Base-by-base conservation (phyloP, 176 grass and related monocot genomes). In the Phyllostachys edulis region DNA sequence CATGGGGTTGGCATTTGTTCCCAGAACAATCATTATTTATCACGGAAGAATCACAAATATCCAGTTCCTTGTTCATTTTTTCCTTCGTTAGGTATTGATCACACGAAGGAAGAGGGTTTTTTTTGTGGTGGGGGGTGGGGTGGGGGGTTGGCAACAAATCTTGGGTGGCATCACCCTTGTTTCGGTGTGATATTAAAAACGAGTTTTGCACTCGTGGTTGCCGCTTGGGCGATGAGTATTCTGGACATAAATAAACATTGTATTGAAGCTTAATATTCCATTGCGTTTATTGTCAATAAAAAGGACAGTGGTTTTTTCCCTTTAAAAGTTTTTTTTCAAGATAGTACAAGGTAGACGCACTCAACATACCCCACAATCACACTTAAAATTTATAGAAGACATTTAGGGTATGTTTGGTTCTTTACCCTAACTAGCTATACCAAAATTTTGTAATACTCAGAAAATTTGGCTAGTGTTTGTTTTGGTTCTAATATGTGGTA, bases 171-270 rank as follows among this genome's bases (percentile, higher is more conserved):
- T 82, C 78, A 66, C 45, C 83, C 56, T 86, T n/a, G n/a, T 90
- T 83, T 83, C 2, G 59, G 49, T 81, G 71, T 66, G 49, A 75
- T 80, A 69, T 40, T 87, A 84, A 87, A 84, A 90, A 79, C 26
- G 75, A 75, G 84, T 67, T 76, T 11, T 76, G 47, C 36, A 68
- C 82, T 85, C 62, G 16, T 62, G 73, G 47, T 80, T 90, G 80
- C 68, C 23, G 34, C 39, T 44, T 80, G 50, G 79, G 75, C 11
- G 32, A 59, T 84, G 69, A 75, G 82, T 75, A 69, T 80, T 83
- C n/a, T 79, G 84, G 80, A 90, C 70, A 87, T 90, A 90, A 90
- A 90, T 90, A 90, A 90, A 81, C 74, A 82, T 63, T 86, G 71
- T 85, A 85, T 85, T 50, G 41, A 76, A 38, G 42, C 71, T 65